Base-by-base conservation (phyloP, 495 filamentous ascomycete genomes). In the Xylaria sp. region DNA sequence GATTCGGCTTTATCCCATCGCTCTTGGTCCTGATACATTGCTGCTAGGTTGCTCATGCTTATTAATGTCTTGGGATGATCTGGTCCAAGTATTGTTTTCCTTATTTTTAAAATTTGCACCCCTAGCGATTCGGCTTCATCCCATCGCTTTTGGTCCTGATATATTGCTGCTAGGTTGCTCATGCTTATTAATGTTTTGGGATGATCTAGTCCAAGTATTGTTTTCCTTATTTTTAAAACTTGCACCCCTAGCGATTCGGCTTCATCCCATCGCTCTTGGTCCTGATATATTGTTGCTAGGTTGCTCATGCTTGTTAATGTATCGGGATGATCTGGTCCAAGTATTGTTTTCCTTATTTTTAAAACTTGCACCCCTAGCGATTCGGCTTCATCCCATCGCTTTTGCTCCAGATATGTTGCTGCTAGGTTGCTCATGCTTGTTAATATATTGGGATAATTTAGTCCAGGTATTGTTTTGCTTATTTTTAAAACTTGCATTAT, bases 31-130 rank as follows among this genome's bases (percentile, higher is more conserved):
- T 31, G 9, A 44, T 80, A 82, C 61, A 67, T 81, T 37, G 35
- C 71, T 21, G 82, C 79, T 11, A 86, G 78, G 69, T 84, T 82
- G 37, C n/a, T 4, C 14, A 63, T 63, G 24, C 37, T 63, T 0
- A 58, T 76, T 46, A 87, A 67, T n/a, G 80, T 85, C n/a, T 71
- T 9, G 21, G 82, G 81, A 79, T 86, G 81, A 35, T 83, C 77
- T 17, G 57, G 46, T 4, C 85, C 81, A 11, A 85, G 70, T 44
- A 73, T 48, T 70, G n/a, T 74, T 69, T 77, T 79, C 0, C 57
- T 73, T 4, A 62, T 77, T 65, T 82, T 76, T 17, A 86, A 31
- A 24, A 79, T 78, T 68, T 78, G 74, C 6, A 76, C 64, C n/a
- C 77, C 11, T n/a, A 85, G 65, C 62, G 65, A 15, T 65, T 81